phyloP scores from a whole-genome alignment of 1,284 basidiomycete genomes.

The Cryptococcus depauperatus region DNA sequence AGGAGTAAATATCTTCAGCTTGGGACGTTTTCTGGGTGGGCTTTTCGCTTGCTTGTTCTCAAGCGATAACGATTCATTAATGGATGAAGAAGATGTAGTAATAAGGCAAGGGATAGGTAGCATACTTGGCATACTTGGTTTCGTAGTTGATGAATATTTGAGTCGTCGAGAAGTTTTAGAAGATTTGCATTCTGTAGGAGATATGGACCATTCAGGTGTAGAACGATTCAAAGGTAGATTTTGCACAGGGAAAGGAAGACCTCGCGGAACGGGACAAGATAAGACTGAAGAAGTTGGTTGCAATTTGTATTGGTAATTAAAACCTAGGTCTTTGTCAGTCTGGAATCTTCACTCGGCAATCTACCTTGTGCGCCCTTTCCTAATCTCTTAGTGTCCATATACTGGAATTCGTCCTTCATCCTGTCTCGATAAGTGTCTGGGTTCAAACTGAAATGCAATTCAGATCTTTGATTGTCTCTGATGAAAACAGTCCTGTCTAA shows the following conservation, averaged over 20 bases:
- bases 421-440: too few relatives aligned
- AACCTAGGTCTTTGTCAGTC: neutral
- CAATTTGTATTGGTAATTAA: neutral
- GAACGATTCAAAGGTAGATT: neutral
- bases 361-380: neutral
- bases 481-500: neutral
- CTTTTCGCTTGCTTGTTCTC: neutral
- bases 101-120: neutral
- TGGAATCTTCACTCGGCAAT: neutral
- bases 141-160: neutral
- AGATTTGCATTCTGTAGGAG: neutral
- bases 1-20: constrained; percentile 1
- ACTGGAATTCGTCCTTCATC: neutral
- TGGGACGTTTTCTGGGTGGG: neutral
- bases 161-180: neutral
- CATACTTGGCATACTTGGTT: too few relatives aligned
- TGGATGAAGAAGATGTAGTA: neutral
- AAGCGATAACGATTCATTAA: neutral
- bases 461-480: neutral
- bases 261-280: neutral
- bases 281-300: neutral
- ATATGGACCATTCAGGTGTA: neutral
- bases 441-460: neutral
- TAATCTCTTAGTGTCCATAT: neutral
- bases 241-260: neutral